These are phyloP conservation scores for Fusarium acutatum DNA, from an alignment of 2,329 filamentous ascomycete genomes.

Conservation along the genomic window DNA sequence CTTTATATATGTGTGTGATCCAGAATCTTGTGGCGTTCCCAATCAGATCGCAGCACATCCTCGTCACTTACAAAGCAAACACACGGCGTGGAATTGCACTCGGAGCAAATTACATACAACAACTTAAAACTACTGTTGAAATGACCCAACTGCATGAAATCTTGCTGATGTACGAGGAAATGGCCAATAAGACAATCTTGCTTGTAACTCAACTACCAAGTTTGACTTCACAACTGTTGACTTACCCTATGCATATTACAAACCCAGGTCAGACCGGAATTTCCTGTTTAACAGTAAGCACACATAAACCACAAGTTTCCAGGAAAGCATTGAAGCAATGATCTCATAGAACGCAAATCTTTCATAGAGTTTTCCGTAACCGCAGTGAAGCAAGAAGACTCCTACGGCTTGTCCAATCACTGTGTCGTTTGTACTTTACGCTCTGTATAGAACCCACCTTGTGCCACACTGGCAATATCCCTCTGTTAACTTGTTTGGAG, in stretches of 20 bases:
- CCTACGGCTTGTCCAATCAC: not conserved
- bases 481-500: not conserved
- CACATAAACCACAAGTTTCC: not conserved
- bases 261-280: not conserved
- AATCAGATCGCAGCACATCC: not conserved
- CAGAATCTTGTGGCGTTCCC: not conserved
- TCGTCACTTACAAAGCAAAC: not conserved
- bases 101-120: not conserved
- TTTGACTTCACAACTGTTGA: not conserved
- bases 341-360: not conserved
- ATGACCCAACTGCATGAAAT: not conserved
- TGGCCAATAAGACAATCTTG: not conserved
- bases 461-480: not conserved
- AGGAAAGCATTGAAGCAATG: not conserved
- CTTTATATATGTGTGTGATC: too few species aligned
- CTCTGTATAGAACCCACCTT: not conserved
- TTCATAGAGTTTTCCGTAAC: too few species aligned
- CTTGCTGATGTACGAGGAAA: not conserved
- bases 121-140: not conserved
- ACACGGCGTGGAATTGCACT: not conserved
- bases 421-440: not conserved
- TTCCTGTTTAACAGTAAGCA: not conserved
- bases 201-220: not conserved
- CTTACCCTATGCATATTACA: not conserved
- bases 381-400: not conserved